A percentile compares a stretch with the other conserved stretches of the same genome.
phyloP scores from a whole-genome alignment of 192 early-diverging fungal species.

The Coemansia sp. region DNA sequence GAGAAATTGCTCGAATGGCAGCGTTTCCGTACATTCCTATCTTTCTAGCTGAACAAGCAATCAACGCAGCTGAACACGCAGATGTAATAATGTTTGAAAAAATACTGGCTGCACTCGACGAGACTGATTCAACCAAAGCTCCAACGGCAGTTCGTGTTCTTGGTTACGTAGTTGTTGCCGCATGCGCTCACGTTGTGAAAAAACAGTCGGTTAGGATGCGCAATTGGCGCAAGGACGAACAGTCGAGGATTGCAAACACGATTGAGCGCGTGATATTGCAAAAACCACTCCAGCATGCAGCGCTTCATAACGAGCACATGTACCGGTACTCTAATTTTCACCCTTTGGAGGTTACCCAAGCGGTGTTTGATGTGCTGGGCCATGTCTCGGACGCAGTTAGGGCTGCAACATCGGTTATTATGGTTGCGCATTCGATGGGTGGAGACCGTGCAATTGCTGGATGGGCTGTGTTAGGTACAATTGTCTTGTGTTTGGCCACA shows the following conservation, averaged over 20 bases:
- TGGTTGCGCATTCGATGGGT: background rate
- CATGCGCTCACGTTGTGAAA: background rate
- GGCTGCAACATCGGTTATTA: background rate
- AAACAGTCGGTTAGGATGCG: conserved; percentile 1
- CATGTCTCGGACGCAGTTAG: conserved; percentile 7
- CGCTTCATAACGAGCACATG: conserved; percentile 6
- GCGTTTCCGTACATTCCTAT: conserved; percentile 5
- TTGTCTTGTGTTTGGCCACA: background rate
- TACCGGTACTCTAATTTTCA: conserved; percentile 6
- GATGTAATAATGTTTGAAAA: background rate
- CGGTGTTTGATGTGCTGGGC: conserved; percentile 8
- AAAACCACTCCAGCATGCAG: conserved; percentile 1
- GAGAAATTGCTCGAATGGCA: conserved; percentile 18
- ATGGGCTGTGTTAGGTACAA: background rate
- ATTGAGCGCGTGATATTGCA: conserved; percentile 15
- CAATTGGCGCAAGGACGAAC: conserved; percentile 11
- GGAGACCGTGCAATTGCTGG: background rate
- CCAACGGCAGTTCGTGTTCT: background rate
- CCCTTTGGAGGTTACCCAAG: background rate
- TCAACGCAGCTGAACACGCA: background rate
- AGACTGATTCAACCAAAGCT: background rate
- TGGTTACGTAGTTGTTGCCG: background rate
- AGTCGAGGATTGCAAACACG: conserved; percentile 7
- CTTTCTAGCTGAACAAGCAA: conserved; percentile 12
- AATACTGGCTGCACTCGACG: conserved; percentile 5